Evolutionary conservation across 2,329 filamentous ascomycete species (phyloP).

Genomic region (Ceratocystis colombiana): DNA sequence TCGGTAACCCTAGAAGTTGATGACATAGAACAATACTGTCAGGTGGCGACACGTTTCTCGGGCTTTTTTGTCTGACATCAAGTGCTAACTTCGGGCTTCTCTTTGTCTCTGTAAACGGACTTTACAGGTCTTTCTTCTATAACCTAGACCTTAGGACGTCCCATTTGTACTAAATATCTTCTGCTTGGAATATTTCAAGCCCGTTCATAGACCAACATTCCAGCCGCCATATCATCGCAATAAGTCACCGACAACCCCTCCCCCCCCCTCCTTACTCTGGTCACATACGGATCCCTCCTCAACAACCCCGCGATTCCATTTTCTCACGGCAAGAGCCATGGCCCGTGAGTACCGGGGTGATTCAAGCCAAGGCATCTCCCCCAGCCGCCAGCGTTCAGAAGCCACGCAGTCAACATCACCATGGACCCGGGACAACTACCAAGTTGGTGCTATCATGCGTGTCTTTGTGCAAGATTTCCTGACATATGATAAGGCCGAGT

Average conservation of each 20-base stretch:
- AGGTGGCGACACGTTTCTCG: not conserved
- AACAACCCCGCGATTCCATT: slow-evolving; percentile 2
- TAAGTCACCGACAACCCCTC: not conserved
- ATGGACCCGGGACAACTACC: slow-evolving; percentile 35
- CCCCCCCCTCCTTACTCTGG: too few relatives aligned
- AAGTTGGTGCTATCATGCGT: slow-evolving; percentile 78
- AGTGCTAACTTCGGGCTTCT: not conserved
- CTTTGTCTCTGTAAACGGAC: not conserved
- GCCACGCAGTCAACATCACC: slow-evolving; percentile 15
- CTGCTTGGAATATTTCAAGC: too few relatives aligned
- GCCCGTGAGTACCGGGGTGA: not conserved
- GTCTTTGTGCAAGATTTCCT: slow-evolving; percentile 85
- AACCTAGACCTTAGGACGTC: not conserved
- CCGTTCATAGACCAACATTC: not conserved
- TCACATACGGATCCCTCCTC: not conserved
- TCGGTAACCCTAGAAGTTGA: not conserved
- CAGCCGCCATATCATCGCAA: not conserved
- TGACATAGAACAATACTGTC: not conserved
- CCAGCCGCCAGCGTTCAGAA: slow-evolving; percentile 22
- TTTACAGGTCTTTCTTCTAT: not conserved
- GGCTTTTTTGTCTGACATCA: not conserved
- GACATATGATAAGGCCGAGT: slow-evolving; percentile 86
- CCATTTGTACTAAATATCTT: not conserved
- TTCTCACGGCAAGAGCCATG: slow-evolving; percentile 1
- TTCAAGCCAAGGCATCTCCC: slow-evolving; percentile 7